Conservation (phyloP, 1,284 basidiomycete species). For the Somion occarium region DNA sequence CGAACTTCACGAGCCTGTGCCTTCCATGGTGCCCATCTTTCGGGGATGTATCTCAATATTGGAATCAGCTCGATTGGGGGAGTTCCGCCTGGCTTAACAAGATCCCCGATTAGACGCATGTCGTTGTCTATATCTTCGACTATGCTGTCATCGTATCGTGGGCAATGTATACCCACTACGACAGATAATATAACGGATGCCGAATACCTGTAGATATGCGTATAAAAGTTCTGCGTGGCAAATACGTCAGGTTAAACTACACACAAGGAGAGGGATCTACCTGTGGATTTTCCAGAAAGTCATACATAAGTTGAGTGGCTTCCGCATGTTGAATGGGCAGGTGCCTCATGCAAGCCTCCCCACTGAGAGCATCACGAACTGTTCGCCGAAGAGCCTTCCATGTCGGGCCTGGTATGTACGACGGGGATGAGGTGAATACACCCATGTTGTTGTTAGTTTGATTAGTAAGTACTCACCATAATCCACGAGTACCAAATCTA, state of each 20-base stretch:
- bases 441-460: no score
- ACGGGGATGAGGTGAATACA: neutral
- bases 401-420: neutral
- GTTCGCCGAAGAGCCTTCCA: slow-evolving; percentile 4
- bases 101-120: neutral
- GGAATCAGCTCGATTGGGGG: slow-evolving; percentile 26
- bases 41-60: slow-evolving; percentile 22
- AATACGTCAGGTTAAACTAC: neutral
- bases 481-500: slow-evolving; percentile 6
- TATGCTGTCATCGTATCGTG: slow-evolving; percentile 18
- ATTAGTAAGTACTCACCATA: no score
- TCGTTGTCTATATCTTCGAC: slow-evolving; percentile 17
- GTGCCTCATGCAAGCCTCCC: slow-evolving; percentile 10
- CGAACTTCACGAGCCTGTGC: slow-evolving; percentile 11
- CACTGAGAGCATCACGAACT: neutral
- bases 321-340: slow-evolving; percentile 26
- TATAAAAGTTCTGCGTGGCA: slow-evolving; percentile 22
- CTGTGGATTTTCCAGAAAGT: slow-evolving; percentile 20
- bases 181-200: slow-evolving; percentile 22
- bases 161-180: slow-evolving; percentile 23
- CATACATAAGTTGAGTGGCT: slow-evolving; percentile 12
- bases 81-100: slow-evolving; percentile 18
- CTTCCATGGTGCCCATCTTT: slow-evolving; percentile 24
- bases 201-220: slow-evolving; percentile 21
- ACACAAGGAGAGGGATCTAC: slow-evolving; percentile 13